These are phyloP conservation scores for Hericium alpestre DNA, from an alignment of 768 basidiomycete genomes.

Conservation along the genomic window DNA sequence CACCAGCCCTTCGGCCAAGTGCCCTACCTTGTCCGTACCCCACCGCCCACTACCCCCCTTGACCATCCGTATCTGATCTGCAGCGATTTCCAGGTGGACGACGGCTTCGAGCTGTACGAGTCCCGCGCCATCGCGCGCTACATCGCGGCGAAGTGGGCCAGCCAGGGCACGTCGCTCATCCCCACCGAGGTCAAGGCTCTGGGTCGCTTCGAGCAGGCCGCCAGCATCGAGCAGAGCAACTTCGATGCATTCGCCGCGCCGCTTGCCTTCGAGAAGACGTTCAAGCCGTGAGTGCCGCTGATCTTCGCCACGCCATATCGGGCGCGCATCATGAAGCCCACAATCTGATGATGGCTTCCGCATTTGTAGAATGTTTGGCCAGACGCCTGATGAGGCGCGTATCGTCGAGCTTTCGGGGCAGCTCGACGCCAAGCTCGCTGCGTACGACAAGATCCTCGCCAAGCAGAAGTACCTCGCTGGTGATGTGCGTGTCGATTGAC, in stretches of 20 bases:
- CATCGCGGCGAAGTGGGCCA: constrained; percentile 38
- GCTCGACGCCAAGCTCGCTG: constrained; percentile 35
- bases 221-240: constrained; percentile 39
- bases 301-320: neutral
- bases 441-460: constrained; percentile 44
- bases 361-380: no score
- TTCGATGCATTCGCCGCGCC: constrained; percentile 39
- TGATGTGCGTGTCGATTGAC: constrained; percentile 18
- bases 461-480: constrained; percentile 44
- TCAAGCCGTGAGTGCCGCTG: constrained; percentile 32
- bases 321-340: neutral
- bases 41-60: no score
- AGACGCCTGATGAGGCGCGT: constrained; percentile 18
- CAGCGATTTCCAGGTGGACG: constrained; percentile 28
- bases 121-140: constrained; percentile 54
- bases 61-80: neutral
- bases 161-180: constrained; percentile 36
- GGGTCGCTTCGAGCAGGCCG: constrained; percentile 33
- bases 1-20: constrained; percentile 59
- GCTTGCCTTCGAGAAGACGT: constrained; percentile 37
- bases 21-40: constrained; percentile 38
- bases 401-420: constrained; percentile 17
- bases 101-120: constrained; percentile 54
- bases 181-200: constrained; percentile 30
- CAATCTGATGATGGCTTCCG: no score